Base-by-base conservation (phyloP, 257 asterid species). In the Jacaranda mimosifolia region DNA sequence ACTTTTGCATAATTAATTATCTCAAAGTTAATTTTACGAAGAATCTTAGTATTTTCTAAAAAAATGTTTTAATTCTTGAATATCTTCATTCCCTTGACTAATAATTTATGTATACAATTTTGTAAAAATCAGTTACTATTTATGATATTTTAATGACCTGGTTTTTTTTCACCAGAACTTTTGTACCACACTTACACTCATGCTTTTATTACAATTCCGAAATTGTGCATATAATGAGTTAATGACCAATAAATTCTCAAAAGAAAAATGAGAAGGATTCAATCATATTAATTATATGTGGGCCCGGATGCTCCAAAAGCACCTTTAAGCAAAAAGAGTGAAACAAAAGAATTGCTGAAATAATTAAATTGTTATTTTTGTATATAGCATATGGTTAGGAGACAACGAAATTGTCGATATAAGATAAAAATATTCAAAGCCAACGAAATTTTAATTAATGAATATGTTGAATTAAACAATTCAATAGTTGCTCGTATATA, bases 201-300 rank as follows among this genome's bases (percentile, higher is more conserved):
- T 49, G 86, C 81, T 79, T 83, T 79, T 70, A 83, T 39, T 71
- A 66, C 83, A 75, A 66, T 75, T 66, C 86, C 81, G 4, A 70
- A 74, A 74, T 40, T 70, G 83, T 39, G 81, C 40, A 69, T 65
- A 70, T 63, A 82, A 82, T 70, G 75, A 82, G 46, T 74, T 55
- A 82, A 78, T 82, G 78, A 21, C 45, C 86, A 78, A 82, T 78
- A 63, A 78, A 74, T 78, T 78, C 83, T 55, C 58, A 63, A 78
- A 78, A 82, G 83, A 70, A 52, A 78, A 63, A 72, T 74, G 70
- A 69, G 73, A 68, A 78, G 55, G 21, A 64, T 70, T 70, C 86
- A 53, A 36, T 69, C 78, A 59, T 69, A 70, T 74, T 55, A 63
- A 74, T 78, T 26, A 26, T 73, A 19, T 43, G 58, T 74, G 74